Base-by-base conservation (phyloP, 176 grass and related monocot genomes). In the Musa acuminata region DNA sequence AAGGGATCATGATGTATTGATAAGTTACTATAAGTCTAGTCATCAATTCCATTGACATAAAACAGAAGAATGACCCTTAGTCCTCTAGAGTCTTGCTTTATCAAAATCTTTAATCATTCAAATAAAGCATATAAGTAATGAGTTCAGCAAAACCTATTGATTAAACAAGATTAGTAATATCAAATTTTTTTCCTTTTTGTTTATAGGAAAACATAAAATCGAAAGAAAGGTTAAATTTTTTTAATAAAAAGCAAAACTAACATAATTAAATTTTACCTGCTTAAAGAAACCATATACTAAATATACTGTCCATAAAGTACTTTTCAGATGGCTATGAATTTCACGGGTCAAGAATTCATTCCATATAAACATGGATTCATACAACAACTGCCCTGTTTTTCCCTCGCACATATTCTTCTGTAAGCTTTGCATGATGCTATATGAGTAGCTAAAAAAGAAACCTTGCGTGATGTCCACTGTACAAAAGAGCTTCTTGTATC, bases 241-340 rank as follows among this genome's bases (percentile, higher is more conserved):
- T 35, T 35, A 43, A 43, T 43, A 43, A 43, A 43, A 43, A 43
- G 35, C 4, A 9, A 51, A 51, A 50, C 19, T 60, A 60, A n/a
- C 14, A 26, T 21, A 26, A 6, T 11, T 70, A 73, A 54, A 4
- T 6, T 17, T 25, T 84, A 98, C 94, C 88, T 98, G 94, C 75
- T 85, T 91, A 88, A 98, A 98, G 43, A 98, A 98, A 8, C 94
- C 94, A 84, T 93, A 92, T 21, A 98, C 90, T 27, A 98, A 83
- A 72, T 90, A 76, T 67, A 93, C 86, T 0, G 94, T 93, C 90
- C 90, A 98, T 75, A 85, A 51, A 52, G 78, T 83, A 86, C 81
- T 96, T 84, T 76, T 84, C 5, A 89, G 59, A 73, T 67, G 55
- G 63, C 72, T 83, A 53, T 80, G 87, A 63, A 93, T 80, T n/a